Base-by-base conservation (phyloP, 176 grass and related monocot species). In the Coix lacrymajobi region DNA sequence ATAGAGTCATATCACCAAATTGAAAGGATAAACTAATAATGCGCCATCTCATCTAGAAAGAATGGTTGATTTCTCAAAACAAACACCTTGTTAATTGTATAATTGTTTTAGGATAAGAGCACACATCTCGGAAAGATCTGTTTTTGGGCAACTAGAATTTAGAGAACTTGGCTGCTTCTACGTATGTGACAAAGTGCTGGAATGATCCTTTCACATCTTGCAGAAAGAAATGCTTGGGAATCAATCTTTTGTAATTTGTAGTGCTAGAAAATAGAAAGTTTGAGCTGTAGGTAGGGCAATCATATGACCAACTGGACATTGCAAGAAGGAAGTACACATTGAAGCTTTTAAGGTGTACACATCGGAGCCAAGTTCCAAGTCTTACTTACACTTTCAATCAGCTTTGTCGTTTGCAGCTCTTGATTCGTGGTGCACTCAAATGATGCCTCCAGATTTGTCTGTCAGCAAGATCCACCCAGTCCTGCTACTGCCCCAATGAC, bases 391-490 rank as follows among this genome's bases (percentile, higher is more conserved):
- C 77, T 74, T 74, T 75, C 25, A 67, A 60, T 25, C 14, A 36
- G 25, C 66, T 22, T 81, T 66, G 85, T 86, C 60, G 58, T 67
- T 58, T 86, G 77, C 60, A 75, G 60, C 7, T 75, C 77, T 73
- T 43, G 69, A 67, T 8, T 75, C 60, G 33, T 65, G 69, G 28
- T 57, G 45, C 25, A 34, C 71, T 49, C 57, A 81, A 81, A 87
- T 60, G 85, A 67, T 80, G 5, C 37, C 62, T 67, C 39, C 62
- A 60, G 61, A 44, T 48, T 58, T 40, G 45, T 58, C 61, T 75
- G 36, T 58, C 85, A 25, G 73, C 26, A 75, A 46, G 61, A 45
- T 81, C 28, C 69, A 75, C 44, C 24, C 34, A 75, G 34, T 75
- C 20, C 49, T 62, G 49, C 6, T 85, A 16, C 22, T 15, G 64